A percentile compares a stretch with the other conserved stretches of the same genome.
Evolutionary conservation across 2,329 filamentous ascomycete genomes (phyloP).

Genomic region (Colletotrichum neosansevieriae): DNA sequence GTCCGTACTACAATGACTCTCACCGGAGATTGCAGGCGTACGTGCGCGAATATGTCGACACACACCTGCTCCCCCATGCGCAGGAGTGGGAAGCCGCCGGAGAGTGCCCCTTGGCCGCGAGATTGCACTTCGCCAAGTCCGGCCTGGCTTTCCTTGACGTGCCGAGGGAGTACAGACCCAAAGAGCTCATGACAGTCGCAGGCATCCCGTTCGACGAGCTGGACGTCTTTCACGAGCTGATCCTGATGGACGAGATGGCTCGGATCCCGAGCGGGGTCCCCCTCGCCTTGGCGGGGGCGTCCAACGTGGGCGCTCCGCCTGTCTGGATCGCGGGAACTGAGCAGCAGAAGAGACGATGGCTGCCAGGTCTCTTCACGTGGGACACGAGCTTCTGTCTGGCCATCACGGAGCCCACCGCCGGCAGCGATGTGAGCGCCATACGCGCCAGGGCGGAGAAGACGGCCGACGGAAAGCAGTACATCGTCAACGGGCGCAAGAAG

Average conservation of each 20-base stretch:
- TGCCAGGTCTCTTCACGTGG: slow-evolving; percentile 69
- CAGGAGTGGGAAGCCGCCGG: slow-evolving; percentile 74
- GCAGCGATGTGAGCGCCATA: slow-evolving; percentile 70
- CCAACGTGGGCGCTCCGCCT: slow-evolving; percentile 73
- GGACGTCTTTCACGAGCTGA: slow-evolving; percentile 68
- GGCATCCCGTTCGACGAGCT: slow-evolving; percentile 59
- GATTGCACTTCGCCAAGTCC: slow-evolving; percentile 52
- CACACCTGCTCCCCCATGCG: slow-evolving; percentile 67
- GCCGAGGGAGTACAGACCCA: slow-evolving; percentile 49
- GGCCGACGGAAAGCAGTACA: slow-evolving; percentile 61
- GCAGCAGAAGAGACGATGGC: slow-evolving; percentile 69
- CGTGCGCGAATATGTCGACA: slow-evolving; percentile 70
- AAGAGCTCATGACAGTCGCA: slow-evolving; percentile 51
- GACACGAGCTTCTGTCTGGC: slow-evolving; percentile 73
- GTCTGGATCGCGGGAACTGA: slow-evolving; percentile 72
- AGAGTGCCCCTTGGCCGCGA: slow-evolving; percentile 59
- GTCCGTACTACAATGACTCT: slow-evolving; percentile 72
- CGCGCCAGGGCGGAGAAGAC: slow-evolving; percentile 66
- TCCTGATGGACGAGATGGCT: slow-evolving; percentile 67
- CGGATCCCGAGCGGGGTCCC: slow-evolving; percentile 68
- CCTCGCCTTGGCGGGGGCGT: slow-evolving; percentile 69
- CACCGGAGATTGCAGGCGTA: slow-evolving; percentile 69
- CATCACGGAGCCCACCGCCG: slow-evolving; percentile 72
- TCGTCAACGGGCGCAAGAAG: slow-evolving; percentile 77
- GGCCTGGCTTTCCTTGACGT: slow-evolving; percentile 54